Evolutionary conservation across 78 protist genomes (phyloP).

Genomic region (slime mould (Dictyostelium discoideum)): dicty_2.7 NC_007089.4:4450501-4451000

Average conservation of each 20-base stretch:
- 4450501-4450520: conserved; percentile 69
- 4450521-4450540: conserved; percentile 73
- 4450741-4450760: background rate
- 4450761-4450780: background rate
- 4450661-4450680: background rate
- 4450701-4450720: background rate
- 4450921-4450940: too few relatives aligned
- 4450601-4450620: conserved; percentile 80
- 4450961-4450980: too few relatives aligned
- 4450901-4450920: too few relatives aligned
- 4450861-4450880: background rate
- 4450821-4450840: background rate
- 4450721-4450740: background rate
- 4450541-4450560: conserved; percentile 71
- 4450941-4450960: too few relatives aligned
- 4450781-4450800: background rate
- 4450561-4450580: conserved; percentile 77
- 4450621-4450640: conserved; percentile 1
- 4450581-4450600: conserved; percentile 49
- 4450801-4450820: background rate
- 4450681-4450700: background rate
- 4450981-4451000: too few relatives aligned
- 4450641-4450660: background rate
- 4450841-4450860: background rate
- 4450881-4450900: background rate